Base-by-base conservation (phyloP, 2,329 filamentous ascomycete genomes). In the Beauveria asiatica region DNA sequence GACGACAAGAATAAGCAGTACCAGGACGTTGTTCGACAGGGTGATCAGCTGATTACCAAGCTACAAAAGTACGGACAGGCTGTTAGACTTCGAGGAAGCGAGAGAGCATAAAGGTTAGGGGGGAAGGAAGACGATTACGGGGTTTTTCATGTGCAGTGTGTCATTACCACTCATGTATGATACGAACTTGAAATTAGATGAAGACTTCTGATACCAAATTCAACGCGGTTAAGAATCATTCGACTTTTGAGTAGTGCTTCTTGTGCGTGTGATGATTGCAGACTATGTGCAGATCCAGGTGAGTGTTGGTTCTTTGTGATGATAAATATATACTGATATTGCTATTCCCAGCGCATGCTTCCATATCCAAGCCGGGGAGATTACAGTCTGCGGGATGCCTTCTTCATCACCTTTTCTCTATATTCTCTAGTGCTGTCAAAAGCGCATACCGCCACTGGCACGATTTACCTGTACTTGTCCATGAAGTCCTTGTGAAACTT, bases 1-100 rank as follows among this genome's bases (percentile, higher is more conserved):
- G 94, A 97, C 73, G 92, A 96, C 79, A 99, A 99, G 86, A 97
- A 97, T 82, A 97, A 96, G 83, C 94, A 99, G 78, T 99, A 99
- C 76, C 89, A 92, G 68, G 94, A 99, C 69, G 92, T 97, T 42
- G 92, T 99, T 63, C 94, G 94, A 78, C 94, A 97, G 73, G 94
- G 94, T 37, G 94, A 99, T 75, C 90, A 96, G 76, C 82, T 99
- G 64, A 97, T 99, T 73, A 99, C 94, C 61, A 99, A 99, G 82
- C 80, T 99, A 67, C 94, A 99, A 78, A 99, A 99, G 82, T 99
- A 99, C 74, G 94, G 94, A 49, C 94, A 99, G 76, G 89, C 94
- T 2, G 94, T 99, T 65, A 85, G 94, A 70, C 80, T 99, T 76
- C 85, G 94, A 69, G 94, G 94, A 45, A 97, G 93, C 72, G 94